Evolutionary conservation across 2,329 filamentous ascomycete species (phyloP).

Genomic region (Penicillium occitanis): DNA sequence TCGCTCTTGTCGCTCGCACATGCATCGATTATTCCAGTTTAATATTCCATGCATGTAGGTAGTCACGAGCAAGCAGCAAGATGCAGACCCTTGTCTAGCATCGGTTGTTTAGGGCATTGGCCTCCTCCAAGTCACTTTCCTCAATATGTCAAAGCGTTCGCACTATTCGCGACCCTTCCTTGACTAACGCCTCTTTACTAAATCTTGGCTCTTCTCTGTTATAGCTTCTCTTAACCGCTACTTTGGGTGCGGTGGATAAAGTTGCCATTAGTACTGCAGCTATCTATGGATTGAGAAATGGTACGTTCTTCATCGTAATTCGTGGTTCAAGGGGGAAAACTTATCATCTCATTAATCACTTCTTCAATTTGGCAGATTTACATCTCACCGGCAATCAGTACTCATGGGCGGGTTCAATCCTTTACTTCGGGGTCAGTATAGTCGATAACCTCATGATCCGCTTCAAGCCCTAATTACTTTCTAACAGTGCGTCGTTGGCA

Average conservation of each 20-base stretch:
- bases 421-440: constrained; percentile 28
- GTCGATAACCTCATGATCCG: background rate
- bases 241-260: constrained; percentile 33
- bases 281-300: constrained; percentile 53
- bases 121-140: background rate
- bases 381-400: constrained; percentile 53
- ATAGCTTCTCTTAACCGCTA: constrained; percentile 28
- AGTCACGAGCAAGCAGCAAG: background rate
- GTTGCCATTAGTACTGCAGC: constrained; percentile 43
- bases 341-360: background rate
- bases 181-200: background rate
- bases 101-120: background rate
- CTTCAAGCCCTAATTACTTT: constrained; percentile 10
- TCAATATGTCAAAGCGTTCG: background rate
- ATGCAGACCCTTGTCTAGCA: constrained; percentile 11
- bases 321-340: background rate
- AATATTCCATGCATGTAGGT: constrained; percentile 3
- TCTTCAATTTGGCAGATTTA: constrained; percentile 38
- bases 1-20: background rate
- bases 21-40: constrained; percentile 7
- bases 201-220: background rate
- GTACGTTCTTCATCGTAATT: constrained; percentile 7
- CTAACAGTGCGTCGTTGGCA: constrained; percentile 48
- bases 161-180: background rate
- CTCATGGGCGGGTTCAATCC: constrained; percentile 47